Evolutionary conservation across 106 monocot species (phyloP), one percentile per base, ranked within the genome.

Genomic region (Chionographis japonica): DNA sequence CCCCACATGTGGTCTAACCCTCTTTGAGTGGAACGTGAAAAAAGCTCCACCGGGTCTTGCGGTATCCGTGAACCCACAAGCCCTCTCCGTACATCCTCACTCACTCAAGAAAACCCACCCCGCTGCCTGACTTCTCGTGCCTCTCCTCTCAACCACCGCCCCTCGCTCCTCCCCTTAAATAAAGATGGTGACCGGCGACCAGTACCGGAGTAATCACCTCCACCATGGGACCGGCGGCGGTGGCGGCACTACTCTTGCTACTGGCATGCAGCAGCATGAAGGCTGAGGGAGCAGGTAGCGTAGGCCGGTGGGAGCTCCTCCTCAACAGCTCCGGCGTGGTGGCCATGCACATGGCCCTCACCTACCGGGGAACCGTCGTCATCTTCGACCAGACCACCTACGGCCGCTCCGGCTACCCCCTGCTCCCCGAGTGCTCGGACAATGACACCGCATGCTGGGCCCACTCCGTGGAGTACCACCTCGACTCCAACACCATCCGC

Each of bases 291-390:
- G 20, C 14, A 4, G 6, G 40, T 17, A 38, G 49, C 15, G 55
- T 55, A 49, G 76, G 80, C 40, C 39, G 54, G 4, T 85, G 81
- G 85, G 58, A 81, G 60, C 69, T 85, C 9, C 77, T 85, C 17
- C 81, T 81, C 46, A 75, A 81, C 74, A 85, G 51, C 77, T 67
- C 78, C 60, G 85, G 85, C 66, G 74, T 81, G 4, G 81, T 81
- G 6, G 85, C 81, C 20, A 85, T 85, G 81, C 85, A 85, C 74
- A 81, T 85, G 85, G 59, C 73, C 8, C 68, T 81, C 10, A 81
- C 81, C 4, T 56, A 77, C 49, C 67, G 50, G 50, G 66, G 71
- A 74, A 85, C 80, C 17, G 77, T 81, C 37, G 14, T 85, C 66
- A 70, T 85, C 58, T 85, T 74, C 58, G 80, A 85, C 46, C 85